Conservation (phyloP, 1,284 basidiomycete species). For the Uromyces viciae-fabae region DNA sequence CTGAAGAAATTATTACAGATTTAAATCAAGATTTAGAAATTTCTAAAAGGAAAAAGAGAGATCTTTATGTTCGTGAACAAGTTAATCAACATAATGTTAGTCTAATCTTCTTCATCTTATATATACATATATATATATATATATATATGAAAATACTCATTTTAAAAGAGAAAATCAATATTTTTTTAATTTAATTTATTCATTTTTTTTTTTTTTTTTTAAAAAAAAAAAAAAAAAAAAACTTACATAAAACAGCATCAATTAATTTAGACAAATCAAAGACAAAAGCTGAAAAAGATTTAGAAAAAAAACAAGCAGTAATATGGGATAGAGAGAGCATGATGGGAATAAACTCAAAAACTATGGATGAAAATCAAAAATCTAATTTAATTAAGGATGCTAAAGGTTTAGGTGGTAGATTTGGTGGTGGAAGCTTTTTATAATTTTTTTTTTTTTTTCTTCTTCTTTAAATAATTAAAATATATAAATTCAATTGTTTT, state of each 20-base stretch:
- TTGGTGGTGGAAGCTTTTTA: slow-evolving; percentile 59
- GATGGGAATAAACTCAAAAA: slow-evolving; percentile 74
- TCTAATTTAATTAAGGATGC: slow-evolving; percentile 73
- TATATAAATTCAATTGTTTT: too few species aligned
- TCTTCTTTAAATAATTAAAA: too few species aligned
- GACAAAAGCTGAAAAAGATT: slow-evolving; percentile 54
- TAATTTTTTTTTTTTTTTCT: slow-evolving; percentile 1
- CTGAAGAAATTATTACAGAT: slow-evolving; percentile 60
- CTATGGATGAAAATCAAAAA: slow-evolving; percentile 78
- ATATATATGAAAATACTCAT: too few species aligned
- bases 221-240: slow-evolving; percentile 61
- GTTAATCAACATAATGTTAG: slow-evolving; percentile 77
- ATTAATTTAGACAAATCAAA: slow-evolving; percentile 55
- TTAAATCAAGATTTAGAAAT: slow-evolving; percentile 55
- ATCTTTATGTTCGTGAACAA: slow-evolving; percentile 66
- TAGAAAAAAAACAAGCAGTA: slow-evolving; percentile 61
- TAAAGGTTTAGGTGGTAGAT: slow-evolving; percentile 71
- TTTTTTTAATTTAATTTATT: neutral
- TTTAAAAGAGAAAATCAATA: neutral
- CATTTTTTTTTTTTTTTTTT: neutral
- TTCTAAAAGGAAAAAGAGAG: slow-evolving; percentile 62
- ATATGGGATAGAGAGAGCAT: slow-evolving; percentile 86
- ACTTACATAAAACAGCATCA: slow-evolving; percentile 61
- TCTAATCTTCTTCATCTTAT: slow-evolving; percentile 46
- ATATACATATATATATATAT: too few species aligned